Conservation (phyloP, 192 early-diverging fungal genomes). For the Linnemannia zychae region DNA sequence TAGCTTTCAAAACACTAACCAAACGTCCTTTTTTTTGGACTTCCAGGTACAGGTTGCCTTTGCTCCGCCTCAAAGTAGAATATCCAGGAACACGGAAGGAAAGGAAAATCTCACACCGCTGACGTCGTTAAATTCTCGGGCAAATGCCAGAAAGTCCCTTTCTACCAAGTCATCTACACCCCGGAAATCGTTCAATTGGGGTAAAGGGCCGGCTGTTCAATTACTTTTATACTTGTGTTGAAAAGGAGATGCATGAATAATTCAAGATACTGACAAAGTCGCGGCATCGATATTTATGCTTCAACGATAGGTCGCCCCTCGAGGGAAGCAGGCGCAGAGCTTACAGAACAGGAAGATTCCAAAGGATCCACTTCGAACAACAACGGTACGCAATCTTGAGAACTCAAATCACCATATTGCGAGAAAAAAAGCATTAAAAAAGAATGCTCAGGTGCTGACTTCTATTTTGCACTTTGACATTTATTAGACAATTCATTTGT, state of each 20-base stretch:
- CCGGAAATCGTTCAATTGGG: slow-evolving; percentile 30
- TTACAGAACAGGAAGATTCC: slow-evolving; percentile 9
- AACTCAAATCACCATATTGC: too few species aligned
- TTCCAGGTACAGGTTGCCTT: slow-evolving; percentile 13
- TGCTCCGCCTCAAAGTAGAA: not conserved
- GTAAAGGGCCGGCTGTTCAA: not conserved
- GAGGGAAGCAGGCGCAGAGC: not conserved
- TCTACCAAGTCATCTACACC: slow-evolving; percentile 8
- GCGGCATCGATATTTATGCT: not conserved
- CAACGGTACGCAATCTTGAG: not conserved
- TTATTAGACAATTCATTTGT: not conserved
- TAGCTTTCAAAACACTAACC: too few species aligned
- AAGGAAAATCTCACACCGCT: slow-evolving; percentile 29
- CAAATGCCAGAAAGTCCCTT: slow-evolving; percentile 2
- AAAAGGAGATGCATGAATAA: not conserved
- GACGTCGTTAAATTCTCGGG: slow-evolving; percentile 10
- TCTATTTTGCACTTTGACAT: not conserved
- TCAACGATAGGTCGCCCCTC: slow-evolving; percentile 8
- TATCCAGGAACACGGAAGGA: slow-evolving; percentile 28
- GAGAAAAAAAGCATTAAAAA: too few species aligned
- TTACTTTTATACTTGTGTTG: not conserved
- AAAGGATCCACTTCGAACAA: not conserved
- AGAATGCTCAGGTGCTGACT: too few species aligned
- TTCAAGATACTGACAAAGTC: not conserved
- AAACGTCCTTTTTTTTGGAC: not conserved